These are phyloP conservation scores for Orbilia oligospora DNA, from an alignment of 2,329 filamentous ascomycete species.

Conservation along the genomic window DNA sequence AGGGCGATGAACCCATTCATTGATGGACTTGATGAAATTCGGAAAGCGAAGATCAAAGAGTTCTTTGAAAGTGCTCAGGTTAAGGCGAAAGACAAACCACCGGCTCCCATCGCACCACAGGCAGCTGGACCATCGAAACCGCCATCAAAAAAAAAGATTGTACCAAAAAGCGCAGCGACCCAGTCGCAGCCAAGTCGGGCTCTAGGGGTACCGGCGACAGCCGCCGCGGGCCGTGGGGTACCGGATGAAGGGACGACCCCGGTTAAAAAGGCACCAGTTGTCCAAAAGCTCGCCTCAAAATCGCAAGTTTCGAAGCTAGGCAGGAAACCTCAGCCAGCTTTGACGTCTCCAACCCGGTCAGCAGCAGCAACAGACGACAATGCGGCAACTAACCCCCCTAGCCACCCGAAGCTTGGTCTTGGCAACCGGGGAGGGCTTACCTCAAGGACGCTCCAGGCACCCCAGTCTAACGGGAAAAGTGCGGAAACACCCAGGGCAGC, in stretches of 20 bases:
- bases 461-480: conserved; percentile 69
- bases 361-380: conserved; percentile 73
- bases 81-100: conserved; percentile 87
- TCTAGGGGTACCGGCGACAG: conserved; percentile 58
- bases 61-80: conserved; percentile 86
- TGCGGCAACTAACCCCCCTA: conserved; percentile 68
- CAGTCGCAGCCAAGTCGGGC: conserved; percentile 68
- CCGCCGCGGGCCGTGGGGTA: conserved; percentile 66
- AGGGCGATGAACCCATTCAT: conserved; percentile 93
- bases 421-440: conserved; percentile 81
- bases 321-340: conserved; percentile 68
- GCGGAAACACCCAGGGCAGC: conserved; percentile 70
- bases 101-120: conserved; percentile 73
- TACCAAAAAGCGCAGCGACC: conserved; percentile 71
- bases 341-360: conserved; percentile 70
- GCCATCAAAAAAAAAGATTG: conserved; percentile 69
- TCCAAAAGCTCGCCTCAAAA: conserved; percentile 70
- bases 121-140: conserved; percentile 67
- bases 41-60: conserved; percentile 96
- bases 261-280: conserved; percentile 67
- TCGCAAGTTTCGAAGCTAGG: conserved; percentile 50
- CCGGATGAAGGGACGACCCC: conserved; percentile 68
- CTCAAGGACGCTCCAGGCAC: conserved; percentile 79
- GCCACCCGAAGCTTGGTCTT: conserved; percentile 75
- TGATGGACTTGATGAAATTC: conserved; percentile 93